These are phyloP conservation scores for Pseudogymnoascus sp. DNA, from an alignment of 2,329 filamentous ascomycete genomes.

Conservation along the genomic window DNA sequence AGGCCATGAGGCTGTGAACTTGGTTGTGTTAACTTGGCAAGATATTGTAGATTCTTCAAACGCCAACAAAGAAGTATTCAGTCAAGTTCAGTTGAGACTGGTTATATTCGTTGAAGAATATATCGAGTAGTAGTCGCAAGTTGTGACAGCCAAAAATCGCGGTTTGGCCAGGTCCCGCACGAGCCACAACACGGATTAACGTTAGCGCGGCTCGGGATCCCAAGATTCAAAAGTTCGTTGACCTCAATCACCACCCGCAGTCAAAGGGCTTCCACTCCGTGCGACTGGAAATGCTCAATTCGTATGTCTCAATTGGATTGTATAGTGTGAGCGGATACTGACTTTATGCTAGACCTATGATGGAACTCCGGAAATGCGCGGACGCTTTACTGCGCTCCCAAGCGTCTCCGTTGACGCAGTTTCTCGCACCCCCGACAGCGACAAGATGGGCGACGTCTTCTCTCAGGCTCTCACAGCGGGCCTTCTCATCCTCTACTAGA, in stretches of 20 bases:
- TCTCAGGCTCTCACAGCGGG: not conserved
- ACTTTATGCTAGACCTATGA: slow-evolving; percentile 13
- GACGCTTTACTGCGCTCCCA: slow-evolving; percentile 26
- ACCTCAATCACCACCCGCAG: not conserved
- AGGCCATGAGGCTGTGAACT: slow-evolving; percentile 22
- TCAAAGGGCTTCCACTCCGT: slow-evolving; percentile 4
- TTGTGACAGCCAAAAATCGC: not conserved
- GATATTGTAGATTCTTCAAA: not conserved
- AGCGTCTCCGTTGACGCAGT: slow-evolving; percentile 19
- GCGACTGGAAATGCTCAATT: slow-evolving; percentile 10
- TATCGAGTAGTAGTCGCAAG: not conserved
- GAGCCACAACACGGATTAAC: slow-evolving; percentile 4
- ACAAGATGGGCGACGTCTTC: slow-evolving; percentile 14
- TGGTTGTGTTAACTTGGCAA: not conserved
- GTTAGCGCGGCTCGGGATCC: not conserved
- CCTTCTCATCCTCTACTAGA: slow-evolving; percentile 7
- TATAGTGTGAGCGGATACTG: not conserved
- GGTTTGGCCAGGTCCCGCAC: slow-evolving; percentile 1
- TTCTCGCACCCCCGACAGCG: slow-evolving; percentile 22
- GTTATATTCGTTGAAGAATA: not conserved
- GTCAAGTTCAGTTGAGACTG: not conserved
- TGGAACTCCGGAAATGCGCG: slow-evolving; percentile 28
- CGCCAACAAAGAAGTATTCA: not conserved
- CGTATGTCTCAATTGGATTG: not conserved
- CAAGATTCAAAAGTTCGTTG: slow-evolving; percentile 9